Evolutionary conservation across 2,329 filamentous ascomycete species (phyloP).

Genomic region (Fusarium chuoi): DNA sequence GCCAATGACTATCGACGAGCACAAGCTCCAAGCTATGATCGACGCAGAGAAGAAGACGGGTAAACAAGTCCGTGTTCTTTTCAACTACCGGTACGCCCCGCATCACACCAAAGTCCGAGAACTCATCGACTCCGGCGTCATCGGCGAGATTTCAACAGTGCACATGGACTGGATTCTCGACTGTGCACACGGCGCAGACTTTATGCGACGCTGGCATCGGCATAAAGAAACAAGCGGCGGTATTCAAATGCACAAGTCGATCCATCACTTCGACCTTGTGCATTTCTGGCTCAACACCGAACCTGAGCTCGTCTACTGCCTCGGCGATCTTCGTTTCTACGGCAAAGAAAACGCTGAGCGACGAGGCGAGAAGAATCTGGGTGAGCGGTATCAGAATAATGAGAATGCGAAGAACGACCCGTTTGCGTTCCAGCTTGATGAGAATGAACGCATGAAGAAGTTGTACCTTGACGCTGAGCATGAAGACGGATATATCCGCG

Average conservation of each 20-base stretch:
- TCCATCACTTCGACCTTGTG: constrained; percentile 71
- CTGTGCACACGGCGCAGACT: constrained; percentile 69
- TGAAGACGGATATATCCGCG: constrained; percentile 69
- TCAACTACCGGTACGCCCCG: constrained; percentile 73
- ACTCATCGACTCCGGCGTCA: constrained; percentile 62
- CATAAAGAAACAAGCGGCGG: constrained; percentile 69
- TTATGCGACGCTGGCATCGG: constrained; percentile 72
- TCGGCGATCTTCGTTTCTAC: constrained; percentile 69
- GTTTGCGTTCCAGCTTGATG: constrained; percentile 66
- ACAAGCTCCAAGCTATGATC: constrained; percentile 61
- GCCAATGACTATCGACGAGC: constrained; percentile 70
- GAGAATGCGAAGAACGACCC: constrained; percentile 63
- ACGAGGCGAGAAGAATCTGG: constrained; percentile 62
- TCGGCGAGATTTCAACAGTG: constrained; percentile 65
- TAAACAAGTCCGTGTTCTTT: constrained; percentile 65
- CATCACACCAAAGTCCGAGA: constrained; percentile 70
- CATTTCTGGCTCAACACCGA: constrained; percentile 68
- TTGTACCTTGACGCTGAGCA: constrained; percentile 71
- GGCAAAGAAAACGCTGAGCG: constrained; percentile 68
- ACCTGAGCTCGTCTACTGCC: constrained; percentile 66
- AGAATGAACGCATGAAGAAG: constrained; percentile 63
- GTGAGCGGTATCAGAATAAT: constrained; percentile 61
- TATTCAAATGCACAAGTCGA: constrained; percentile 70
- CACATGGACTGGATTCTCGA: constrained; percentile 74
- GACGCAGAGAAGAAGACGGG: constrained; percentile 45